A percentile compares a stretch with the other conserved stretches of the same genome.
Evolutionary conservation across 139 green algal species (phyloP).

Genomic region (Raphidocelis subcapitata): DNA sequence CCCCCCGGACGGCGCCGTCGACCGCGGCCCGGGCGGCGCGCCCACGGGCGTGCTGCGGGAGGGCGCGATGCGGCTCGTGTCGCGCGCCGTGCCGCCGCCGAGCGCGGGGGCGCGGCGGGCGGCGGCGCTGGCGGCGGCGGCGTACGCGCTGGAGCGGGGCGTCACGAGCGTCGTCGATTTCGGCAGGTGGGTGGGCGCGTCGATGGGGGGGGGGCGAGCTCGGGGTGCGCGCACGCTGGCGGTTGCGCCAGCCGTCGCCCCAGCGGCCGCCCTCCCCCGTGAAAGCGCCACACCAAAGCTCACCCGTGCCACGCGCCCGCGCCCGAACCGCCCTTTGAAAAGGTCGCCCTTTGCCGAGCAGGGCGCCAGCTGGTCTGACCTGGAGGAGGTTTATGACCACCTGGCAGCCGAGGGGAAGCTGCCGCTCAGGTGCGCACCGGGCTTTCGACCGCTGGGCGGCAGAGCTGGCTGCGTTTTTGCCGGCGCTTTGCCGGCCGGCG

Average conservation of each 20-base stretch:
- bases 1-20: neutral
- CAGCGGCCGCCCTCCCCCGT: neutral
- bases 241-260: neutral
- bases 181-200: conserved; percentile 41
- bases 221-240: conserved; percentile 1
- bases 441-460: neutral
- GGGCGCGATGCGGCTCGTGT: conserved; percentile 31
- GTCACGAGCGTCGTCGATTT: conserved; percentile 70
- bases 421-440: conserved; percentile 26
- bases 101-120: neutral
- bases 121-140: conserved; percentile 41
- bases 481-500: no score
- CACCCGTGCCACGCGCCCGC: neutral
- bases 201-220: conserved; percentile 48
- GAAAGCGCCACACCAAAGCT: neutral
- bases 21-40: conserved; percentile 3
- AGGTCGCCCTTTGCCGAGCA: neutral
- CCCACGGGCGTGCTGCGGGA: conserved; percentile 51
- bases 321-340: neutral
- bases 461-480: neutral
- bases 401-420: conserved; percentile 41
- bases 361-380: conserved; percentile 38
- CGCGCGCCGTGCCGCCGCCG: conserved; percentile 11
- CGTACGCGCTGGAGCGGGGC: conserved; percentile 45
- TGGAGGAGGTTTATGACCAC: conserved; percentile 55